phyloP scores from a whole-genome alignment of 192 early-diverging fungal genomes.

The Backusella psychrophila region DNA sequence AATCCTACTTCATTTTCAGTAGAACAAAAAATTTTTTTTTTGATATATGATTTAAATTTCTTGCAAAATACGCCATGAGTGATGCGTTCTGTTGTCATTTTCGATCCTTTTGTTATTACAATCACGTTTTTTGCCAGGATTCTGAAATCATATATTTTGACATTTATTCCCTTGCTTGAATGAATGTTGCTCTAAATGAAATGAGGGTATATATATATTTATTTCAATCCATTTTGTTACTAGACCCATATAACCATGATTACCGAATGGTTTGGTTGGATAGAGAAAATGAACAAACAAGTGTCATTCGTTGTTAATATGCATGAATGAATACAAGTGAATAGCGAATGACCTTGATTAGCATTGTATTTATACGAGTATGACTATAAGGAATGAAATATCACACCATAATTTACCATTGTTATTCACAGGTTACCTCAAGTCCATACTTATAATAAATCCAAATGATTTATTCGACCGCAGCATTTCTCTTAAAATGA shows the following conservation, averaged over 20 bases:
- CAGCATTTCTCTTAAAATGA: background rate
- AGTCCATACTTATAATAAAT: background rate
- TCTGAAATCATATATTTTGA: background rate
- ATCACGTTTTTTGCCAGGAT: background rate
- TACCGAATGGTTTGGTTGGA: background rate
- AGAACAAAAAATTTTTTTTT: background rate
- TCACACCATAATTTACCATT: background rate
- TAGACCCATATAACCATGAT: background rate
- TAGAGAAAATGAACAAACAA: background rate
- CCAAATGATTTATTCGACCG: background rate
- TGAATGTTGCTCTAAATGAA: background rate
- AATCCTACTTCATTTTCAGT: background rate
- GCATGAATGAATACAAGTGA: background rate
- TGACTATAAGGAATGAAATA: background rate
- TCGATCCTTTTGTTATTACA: background rate
- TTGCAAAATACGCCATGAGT: background rate
- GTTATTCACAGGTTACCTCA: background rate
- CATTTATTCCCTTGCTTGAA: background rate
- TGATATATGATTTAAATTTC: background rate
- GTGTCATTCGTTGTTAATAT: background rate
- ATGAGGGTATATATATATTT: background rate
- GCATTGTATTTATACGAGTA: background rate
- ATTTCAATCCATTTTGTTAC: background rate
- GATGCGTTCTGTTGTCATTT: background rate
- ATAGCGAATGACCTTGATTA: background rate